phyloP scores from a whole-genome alignment of 108 stramenopile species.

The Seminavis robusta region DNA sequence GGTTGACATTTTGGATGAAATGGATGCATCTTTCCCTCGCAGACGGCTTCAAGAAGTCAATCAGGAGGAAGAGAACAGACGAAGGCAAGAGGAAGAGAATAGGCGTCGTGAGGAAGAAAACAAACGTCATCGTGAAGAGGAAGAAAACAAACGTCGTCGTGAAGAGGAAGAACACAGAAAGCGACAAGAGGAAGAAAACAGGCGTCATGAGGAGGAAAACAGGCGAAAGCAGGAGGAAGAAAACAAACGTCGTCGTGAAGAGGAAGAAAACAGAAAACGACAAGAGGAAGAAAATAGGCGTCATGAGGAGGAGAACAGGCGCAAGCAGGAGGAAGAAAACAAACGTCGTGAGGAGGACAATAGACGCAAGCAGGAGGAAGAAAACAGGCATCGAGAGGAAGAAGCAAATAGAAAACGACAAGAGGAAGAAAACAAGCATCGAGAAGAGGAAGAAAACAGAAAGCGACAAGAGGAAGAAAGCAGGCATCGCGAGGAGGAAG shows the following conservation, averaged over 20 bases:
- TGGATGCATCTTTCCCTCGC: too few species aligned
- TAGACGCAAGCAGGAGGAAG: not conserved
- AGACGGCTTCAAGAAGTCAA: constrained; percentile 37
- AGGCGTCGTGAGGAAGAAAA: too few species aligned
- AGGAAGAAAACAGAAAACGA: too few species aligned
- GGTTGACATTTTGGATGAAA: too few species aligned
- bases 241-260: not conserved
- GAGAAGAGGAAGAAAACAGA: not conserved
- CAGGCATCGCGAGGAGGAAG: constrained; percentile 19
- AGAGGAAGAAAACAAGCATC: constrained; percentile 10
- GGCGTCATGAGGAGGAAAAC: not conserved
- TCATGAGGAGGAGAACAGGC: constrained; percentile 1
- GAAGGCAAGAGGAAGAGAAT: too few species aligned
- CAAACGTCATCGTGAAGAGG: too few species aligned
- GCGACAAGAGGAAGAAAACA: too few species aligned
- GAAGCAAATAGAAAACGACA: not conserved
- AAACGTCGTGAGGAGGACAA: not conserved
- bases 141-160: too few species aligned
- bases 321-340: not conserved
- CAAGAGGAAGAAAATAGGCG: not conserved
- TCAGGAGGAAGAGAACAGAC: not conserved
- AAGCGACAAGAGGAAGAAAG: constrained; percentile 4
- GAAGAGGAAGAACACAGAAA: too few species aligned
- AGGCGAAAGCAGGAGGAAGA: not conserved
- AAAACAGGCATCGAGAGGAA: constrained; percentile 4